phyloP scores from a whole-genome alignment of 2,329 filamentous ascomycete species.

The Cytospora piceicola region DNA sequence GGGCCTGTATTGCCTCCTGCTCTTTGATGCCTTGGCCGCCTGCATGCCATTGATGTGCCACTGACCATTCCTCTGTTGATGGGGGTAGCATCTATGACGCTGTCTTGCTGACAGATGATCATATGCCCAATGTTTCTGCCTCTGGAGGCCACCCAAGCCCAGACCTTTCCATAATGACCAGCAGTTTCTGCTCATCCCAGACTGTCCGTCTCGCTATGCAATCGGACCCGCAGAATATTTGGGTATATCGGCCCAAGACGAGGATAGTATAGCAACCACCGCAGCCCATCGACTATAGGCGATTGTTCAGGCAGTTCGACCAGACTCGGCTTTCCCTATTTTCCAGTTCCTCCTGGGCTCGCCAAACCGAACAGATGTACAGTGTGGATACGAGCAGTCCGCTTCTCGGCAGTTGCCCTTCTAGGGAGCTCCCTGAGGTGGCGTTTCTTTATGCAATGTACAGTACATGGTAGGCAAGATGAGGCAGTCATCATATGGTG shows the following conservation, averaged over 20 bases:
- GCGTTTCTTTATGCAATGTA: background rate
- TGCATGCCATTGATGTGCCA: slow-evolving; percentile 24
- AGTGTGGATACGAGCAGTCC: background rate
- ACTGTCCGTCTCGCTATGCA: slow-evolving; percentile 5
- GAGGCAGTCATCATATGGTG: slow-evolving; percentile 6
- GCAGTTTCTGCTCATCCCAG: slow-evolving; percentile 15
- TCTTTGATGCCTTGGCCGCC: slow-evolving; percentile 26
- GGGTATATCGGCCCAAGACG: slow-evolving; percentile 9
- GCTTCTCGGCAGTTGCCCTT: background rate
- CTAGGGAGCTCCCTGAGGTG: background rate
- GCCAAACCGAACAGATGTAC: background rate
- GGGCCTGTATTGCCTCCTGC: slow-evolving; percentile 21
- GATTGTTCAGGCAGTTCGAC: background rate
- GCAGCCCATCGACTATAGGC: background rate
- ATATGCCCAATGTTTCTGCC: slow-evolving; percentile 11
- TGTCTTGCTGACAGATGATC: slow-evolving; percentile 14
- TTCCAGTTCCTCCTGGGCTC: background rate
- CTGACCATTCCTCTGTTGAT: slow-evolving; percentile 13
- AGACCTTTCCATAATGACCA: slow-evolving; percentile 5
- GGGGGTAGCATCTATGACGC: slow-evolving; percentile 9
- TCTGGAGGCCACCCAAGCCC: slow-evolving; percentile 11
- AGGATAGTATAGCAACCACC: slow-evolving; percentile 21
- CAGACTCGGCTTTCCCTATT: background rate
- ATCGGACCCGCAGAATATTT: slow-evolving; percentile 3
- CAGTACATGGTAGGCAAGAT: slow-evolving; percentile 1